Conservation (phyloP, 1,139 yeast species). For the Pichia sp. region DNA sequence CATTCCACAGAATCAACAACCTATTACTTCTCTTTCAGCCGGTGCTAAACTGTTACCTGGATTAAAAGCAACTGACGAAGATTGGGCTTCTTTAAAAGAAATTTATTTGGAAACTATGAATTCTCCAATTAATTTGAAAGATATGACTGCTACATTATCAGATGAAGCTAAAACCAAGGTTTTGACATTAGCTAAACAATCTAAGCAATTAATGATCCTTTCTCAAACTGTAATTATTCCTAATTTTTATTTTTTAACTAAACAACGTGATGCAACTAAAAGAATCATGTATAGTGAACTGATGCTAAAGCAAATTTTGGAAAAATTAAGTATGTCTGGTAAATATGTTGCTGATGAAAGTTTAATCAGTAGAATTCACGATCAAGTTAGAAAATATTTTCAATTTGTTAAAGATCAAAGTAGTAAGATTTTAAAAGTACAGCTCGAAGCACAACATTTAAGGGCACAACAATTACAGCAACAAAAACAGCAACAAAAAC, state of each 20-base stretch:
- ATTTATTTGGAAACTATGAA: constrained; percentile 64
- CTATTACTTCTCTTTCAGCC: constrained; percentile 22
- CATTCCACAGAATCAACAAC: constrained; percentile 15
- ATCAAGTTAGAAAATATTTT: constrained; percentile 69
- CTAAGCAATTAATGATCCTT: constrained; percentile 58
- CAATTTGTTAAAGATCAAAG: constrained; percentile 58
- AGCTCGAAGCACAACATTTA: constrained; percentile 20
- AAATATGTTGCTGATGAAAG: constrained; percentile 62
- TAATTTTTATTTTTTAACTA: constrained; percentile 66
- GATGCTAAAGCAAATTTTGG: constrained; percentile 72
- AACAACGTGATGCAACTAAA: constrained; percentile 68
- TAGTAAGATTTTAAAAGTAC: constrained; percentile 33
- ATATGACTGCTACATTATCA: constrained; percentile 54
- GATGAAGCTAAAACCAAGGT: constrained; percentile 62
- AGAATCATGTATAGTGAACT: constrained; percentile 71
- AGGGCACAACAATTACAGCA: constrained; percentile 4
- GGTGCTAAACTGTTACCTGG: constrained; percentile 30
- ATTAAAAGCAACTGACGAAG: constrained; percentile 40
- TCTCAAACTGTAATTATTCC: constrained; percentile 69
- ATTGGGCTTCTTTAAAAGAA: constrained; percentile 49
- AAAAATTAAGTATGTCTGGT: constrained; percentile 57
- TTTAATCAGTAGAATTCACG: constrained; percentile 60
- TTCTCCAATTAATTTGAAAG: constrained; percentile 60
- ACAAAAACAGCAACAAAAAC: constrained; percentile 15
- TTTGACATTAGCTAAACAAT: constrained; percentile 49